Conservation (phyloP, 2,329 filamentous ascomycete species). For the Trichoderma arundinaceum region DNA sequence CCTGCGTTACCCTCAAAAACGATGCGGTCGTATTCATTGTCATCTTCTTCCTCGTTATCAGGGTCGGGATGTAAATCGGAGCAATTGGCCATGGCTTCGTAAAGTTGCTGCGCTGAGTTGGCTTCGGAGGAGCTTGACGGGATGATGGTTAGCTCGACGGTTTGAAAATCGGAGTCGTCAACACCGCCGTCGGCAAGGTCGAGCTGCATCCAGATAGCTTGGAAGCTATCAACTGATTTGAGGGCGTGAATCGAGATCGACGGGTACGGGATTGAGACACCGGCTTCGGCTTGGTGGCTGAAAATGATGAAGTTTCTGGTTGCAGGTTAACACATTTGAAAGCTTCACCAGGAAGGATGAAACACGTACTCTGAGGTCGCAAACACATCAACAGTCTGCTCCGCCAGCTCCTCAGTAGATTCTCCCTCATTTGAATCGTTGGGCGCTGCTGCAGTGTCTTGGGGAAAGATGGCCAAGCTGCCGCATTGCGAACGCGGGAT, state of each 20-base stretch:
- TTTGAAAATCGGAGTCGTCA: slow-evolving; percentile 68
- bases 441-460: slow-evolving; percentile 45
- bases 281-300: slow-evolving; percentile 61
- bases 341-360: background rate
- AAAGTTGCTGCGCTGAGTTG: slow-evolving; percentile 53
- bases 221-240: slow-evolving; percentile 59
- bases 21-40: slow-evolving; percentile 59
- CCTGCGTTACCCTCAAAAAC: slow-evolving; percentile 60
- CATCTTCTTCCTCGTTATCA: slow-evolving; percentile 63
- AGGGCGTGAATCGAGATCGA: slow-evolving; percentile 77
- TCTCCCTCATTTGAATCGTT: slow-evolving; percentile 42
- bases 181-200: slow-evolving; percentile 64
- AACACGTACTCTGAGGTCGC: slow-evolving; percentile 62
- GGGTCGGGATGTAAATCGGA: slow-evolving; percentile 79
- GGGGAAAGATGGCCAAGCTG: slow-evolving; percentile 59
- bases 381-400: slow-evolving; percentile 61
- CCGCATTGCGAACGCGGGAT: slow-evolving; percentile 61
- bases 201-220: slow-evolving; percentile 70
- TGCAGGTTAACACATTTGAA: background rate
- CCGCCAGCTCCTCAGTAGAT: slow-evolving; percentile 43
- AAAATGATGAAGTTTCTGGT: slow-evolving; percentile 63
- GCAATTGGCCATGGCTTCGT: slow-evolving; percentile 73
- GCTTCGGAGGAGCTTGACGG: slow-evolving; percentile 49
- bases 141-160: slow-evolving; percentile 70
- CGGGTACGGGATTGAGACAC: slow-evolving; percentile 74